A percentile compares a stretch with the other conserved stretches of the same genome.
Evolutionary conservation across 768 basidiomycete species (phyloP).

Genomic region (Rhizopogon rudus): DNA sequence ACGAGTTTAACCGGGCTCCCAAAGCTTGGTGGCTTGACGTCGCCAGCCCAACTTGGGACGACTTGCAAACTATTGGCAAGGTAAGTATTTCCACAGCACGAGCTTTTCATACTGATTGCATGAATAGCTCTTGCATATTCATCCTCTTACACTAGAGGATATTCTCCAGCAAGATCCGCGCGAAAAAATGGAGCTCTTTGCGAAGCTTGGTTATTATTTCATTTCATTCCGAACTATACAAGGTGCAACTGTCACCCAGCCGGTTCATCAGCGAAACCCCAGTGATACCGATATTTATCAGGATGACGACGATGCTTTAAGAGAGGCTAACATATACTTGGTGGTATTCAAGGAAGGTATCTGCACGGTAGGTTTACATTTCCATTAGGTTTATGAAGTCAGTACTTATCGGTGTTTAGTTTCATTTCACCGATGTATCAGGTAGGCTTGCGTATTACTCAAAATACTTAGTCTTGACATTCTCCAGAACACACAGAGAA

Average conservation of each 20-base stretch:
- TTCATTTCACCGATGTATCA: conserved; percentile 86
- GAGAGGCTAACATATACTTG: conserved; percentile 83
- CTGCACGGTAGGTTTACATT: conserved; percentile 48
- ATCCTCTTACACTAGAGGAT: conserved; percentile 91
- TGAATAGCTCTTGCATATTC: conserved; percentile 72
- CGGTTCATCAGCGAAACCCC: conserved; percentile 26
- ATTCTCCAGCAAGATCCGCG: conserved; percentile 87
- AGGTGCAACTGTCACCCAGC: conserved; percentile 39
- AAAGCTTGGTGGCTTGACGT: conserved; percentile 92
- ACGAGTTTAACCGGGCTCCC: conserved; percentile 19
- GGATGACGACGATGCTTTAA: conserved; percentile 44
- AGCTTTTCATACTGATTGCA: not conserved
- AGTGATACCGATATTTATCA: conserved; percentile 16
- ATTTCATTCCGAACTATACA: conserved; percentile 84
- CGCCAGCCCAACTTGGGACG: conserved; percentile 81
- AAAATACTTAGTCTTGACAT: conserved; percentile 1
- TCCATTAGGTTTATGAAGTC: too few species aligned
- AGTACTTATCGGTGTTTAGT: conserved; percentile 38
- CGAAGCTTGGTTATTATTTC: conserved; percentile 88
- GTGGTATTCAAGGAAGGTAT: conserved; percentile 88
- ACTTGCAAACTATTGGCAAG: conserved; percentile 83
- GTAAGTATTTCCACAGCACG: conserved; percentile 31
- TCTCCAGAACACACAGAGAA: conserved; percentile 67
- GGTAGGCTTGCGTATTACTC: conserved; percentile 25
- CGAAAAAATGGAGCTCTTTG: conserved; percentile 87